Evolutionary conservation across 164 flowering plant genomes (phyloP).

Genomic region (Buxus sempervirens): DNA sequence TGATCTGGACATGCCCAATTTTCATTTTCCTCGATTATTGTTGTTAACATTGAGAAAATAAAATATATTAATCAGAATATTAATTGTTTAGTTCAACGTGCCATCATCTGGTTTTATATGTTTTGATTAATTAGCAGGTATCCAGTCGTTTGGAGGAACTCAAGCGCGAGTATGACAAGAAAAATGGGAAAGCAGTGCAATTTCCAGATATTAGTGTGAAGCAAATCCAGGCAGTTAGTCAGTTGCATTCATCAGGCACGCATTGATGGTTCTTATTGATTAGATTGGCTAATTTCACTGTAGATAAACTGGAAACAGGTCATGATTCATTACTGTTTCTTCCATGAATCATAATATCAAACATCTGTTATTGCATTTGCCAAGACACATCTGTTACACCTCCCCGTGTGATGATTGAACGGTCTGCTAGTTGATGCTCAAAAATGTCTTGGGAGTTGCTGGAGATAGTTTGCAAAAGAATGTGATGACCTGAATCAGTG

Average conservation of each 20-base stretch:
- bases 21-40: too few species aligned
- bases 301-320: background rate
- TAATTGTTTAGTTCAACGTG: background rate
- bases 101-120: background rate
- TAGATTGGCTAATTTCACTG: background rate
- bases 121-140: slow-evolving; percentile 30
- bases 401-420: background rate
- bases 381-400: background rate
- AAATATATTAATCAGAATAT: background rate
- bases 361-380: background rate
- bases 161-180: slow-evolving; percentile 43
- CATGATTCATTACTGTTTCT: background rate
- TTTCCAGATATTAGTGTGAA: slow-evolving; percentile 15
- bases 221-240: slow-evolving; percentile 17
- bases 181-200: slow-evolving; percentile 26
- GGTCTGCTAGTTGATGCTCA: background rate
- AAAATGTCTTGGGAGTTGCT: background rate
- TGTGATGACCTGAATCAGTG: too few species aligned
- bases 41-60: too few species aligned
- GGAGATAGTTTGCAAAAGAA: background rate
- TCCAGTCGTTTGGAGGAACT: slow-evolving; percentile 48
- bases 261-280: background rate
- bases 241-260: background rate
- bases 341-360: background rate
- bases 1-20: too few species aligned